Conservation (phyloP, 2,329 filamentous ascomycete genomes). For the Colletotrichum australisinense region DNA sequence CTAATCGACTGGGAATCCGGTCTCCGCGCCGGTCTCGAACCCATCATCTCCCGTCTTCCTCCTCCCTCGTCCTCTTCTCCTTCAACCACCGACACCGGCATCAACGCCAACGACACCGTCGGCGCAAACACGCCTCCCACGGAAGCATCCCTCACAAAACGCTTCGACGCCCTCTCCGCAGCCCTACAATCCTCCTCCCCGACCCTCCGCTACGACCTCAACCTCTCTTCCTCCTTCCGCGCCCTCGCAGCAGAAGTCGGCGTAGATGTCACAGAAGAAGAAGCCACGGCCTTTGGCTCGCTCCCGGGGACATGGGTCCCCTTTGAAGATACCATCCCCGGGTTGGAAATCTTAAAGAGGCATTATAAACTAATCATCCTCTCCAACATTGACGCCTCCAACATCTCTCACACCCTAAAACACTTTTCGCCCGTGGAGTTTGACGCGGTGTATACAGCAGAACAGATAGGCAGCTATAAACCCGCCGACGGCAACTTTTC, state of each 20-base stretch:
- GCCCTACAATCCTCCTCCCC: conserved; percentile 65
- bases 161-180: conserved; percentile 58
- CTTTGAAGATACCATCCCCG: conserved; percentile 68
- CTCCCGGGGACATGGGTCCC: conserved; percentile 65
- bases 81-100: no score
- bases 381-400: conserved; percentile 67
- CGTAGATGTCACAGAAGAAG: conserved; percentile 47
- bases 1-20: conserved; percentile 83
- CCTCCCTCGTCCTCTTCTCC: conserved; percentile 31
- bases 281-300: conserved; percentile 61
- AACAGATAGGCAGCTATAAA: conserved; percentile 80
- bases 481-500: conserved; percentile 73
- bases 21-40: conserved; percentile 64
- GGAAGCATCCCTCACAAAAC: conserved; percentile 50
- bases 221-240: conserved; percentile 61
- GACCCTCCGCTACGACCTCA: conserved; percentile 64
- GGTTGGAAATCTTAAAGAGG: conserved; percentile 58
- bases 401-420: conserved; percentile 38
- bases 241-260: conserved; percentile 55
- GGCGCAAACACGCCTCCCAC: no score
- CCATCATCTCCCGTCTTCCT: conserved; percentile 57
- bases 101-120: conserved; percentile 26
- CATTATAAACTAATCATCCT: conserved; percentile 70
- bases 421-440: conserved; percentile 52
- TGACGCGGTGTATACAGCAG: conserved; percentile 75